These are phyloP conservation scores for Epichloe sibirici DNA, from an alignment of 2,329 filamentous ascomycete species.

Conservation along the genomic window DNA sequence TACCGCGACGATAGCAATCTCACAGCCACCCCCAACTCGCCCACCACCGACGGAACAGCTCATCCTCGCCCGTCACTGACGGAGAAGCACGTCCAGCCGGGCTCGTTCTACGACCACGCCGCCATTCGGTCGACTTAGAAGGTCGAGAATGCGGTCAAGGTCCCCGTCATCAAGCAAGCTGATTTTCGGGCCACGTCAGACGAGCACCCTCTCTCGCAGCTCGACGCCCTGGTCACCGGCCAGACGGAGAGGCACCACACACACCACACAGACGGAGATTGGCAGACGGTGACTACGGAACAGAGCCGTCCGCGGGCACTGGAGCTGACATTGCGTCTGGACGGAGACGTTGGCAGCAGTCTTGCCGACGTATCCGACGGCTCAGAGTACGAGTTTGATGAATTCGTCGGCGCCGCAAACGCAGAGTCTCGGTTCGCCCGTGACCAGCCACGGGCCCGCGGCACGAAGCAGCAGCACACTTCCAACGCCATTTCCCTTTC, in stretches of 20 bases:
- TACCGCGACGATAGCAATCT: slow-evolving; percentile 16
- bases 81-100: background rate
- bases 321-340: slow-evolving; percentile 12
- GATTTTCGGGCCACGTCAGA: background rate
- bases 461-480: background rate
- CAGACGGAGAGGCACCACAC: slow-evolving; percentile 5
- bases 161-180: slow-evolving; percentile 17
- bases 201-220: slow-evolving; percentile 6
- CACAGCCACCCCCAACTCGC: slow-evolving; percentile 5
- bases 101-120: slow-evolving; percentile 24
- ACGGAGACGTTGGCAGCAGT: slow-evolving; percentile 28
- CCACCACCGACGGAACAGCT: background rate
- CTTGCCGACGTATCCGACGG: slow-evolving; percentile 32
- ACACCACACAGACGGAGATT: slow-evolving; percentile 18
- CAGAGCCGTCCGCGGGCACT: slow-evolving; percentile 11
- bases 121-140: slow-evolving; percentile 28
- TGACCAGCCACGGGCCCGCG: background rate
- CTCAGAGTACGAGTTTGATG: slow-evolving; percentile 9
- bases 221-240: slow-evolving; percentile 6
- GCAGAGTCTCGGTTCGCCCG: background rate
- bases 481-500: background rate
- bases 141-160: slow-evolving; percentile 26
- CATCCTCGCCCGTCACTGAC: background rate
- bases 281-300: slow-evolving; percentile 25
- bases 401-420: slow-evolving; percentile 3